Conservation (phyloP, 495 filamentous ascomycete genomes). For the Podospora fimiseda region DNA sequence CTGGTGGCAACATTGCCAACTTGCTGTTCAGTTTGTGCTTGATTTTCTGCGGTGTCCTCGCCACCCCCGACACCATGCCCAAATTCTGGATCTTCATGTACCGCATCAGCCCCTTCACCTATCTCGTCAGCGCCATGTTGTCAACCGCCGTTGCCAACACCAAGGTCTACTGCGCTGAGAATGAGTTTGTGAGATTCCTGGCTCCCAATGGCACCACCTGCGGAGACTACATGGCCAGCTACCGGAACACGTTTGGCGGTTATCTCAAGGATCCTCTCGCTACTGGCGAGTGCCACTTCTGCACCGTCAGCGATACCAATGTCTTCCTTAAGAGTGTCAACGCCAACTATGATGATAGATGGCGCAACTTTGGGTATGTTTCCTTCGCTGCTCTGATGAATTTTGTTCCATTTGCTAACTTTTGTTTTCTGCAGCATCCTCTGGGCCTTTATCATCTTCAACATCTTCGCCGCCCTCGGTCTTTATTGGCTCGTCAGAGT, state of each 20-base stretch:
- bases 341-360: slow-evolving; percentile 50
- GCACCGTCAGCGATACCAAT: slow-evolving; percentile 55
- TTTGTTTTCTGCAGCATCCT: slow-evolving; percentile 29
- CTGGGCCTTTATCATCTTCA: slow-evolving; percentile 71
- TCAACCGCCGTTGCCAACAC: slow-evolving; percentile 56
- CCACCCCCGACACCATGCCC: slow-evolving; percentile 53
- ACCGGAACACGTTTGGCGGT: slow-evolving; percentile 42
- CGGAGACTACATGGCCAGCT: slow-evolving; percentile 48
- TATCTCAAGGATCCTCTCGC: slow-evolving; percentile 48
- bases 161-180: slow-evolving; percentile 49
- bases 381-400: neutral
- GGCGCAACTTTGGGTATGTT: slow-evolving; percentile 61
- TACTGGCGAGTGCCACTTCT: slow-evolving; percentile 54
- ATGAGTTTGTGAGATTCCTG: slow-evolving; percentile 53
- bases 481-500: slow-evolving; percentile 78
- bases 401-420: slow-evolving; percentile 14
- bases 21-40: slow-evolving; percentile 60
- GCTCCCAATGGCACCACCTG: slow-evolving; percentile 52
- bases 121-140: slow-evolving; percentile 60
- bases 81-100: slow-evolving; percentile 87
- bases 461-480: slow-evolving; percentile 61
- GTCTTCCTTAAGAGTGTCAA: slow-evolving; percentile 48
- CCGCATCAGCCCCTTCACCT: slow-evolving; percentile 67
- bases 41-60: slow-evolving; percentile 72
- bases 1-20: slow-evolving; percentile 58